These are phyloP conservation scores for Raddia distichophylla DNA, from an alignment of 176 grass and related monocot genomes.

Conservation along the genomic window DNA sequence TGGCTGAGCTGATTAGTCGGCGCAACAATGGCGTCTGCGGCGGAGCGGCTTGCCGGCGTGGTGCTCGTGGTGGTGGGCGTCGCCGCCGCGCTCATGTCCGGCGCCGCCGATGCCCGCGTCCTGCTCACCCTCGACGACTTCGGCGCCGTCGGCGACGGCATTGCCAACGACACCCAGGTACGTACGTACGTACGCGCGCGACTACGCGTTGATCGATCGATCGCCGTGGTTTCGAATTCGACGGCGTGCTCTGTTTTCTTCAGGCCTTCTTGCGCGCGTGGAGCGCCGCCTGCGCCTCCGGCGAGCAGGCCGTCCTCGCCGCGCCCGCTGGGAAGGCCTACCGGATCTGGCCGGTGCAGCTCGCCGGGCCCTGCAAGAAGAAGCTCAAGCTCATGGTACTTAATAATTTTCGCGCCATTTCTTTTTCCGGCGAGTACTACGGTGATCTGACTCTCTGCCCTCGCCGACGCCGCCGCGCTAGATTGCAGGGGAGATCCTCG, in stretches of 20 bases:
- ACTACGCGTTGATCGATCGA: neutral
- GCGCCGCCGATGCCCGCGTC: conserved; percentile 35
- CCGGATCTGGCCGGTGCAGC: conserved; percentile 53
- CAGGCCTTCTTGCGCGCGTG: conserved; percentile 77
- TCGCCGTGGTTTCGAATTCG: neutral
- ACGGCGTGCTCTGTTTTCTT: neutral
- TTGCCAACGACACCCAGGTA: conserved; percentile 65
- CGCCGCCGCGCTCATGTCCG: neutral
- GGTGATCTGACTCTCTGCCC: neutral
- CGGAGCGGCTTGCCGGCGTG: neutral
- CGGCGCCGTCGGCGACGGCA: conserved; percentile 67
- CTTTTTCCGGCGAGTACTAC: neutral
- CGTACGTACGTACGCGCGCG: neutral
- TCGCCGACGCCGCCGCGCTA: neutral
- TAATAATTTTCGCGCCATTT: too few relatives aligned
- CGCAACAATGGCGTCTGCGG: neutral
- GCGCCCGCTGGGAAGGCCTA: conserved; percentile 62
- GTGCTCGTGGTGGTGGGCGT: neutral
- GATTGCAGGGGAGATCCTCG: conserved; percentile 57
- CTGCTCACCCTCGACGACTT: conserved; percentile 60
- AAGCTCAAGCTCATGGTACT: conserved; percentile 67
- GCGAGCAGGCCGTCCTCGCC: conserved; percentile 41
- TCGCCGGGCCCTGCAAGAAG: conserved; percentile 73
- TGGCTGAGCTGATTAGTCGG: neutral
- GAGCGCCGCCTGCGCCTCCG: conserved; percentile 53